Evolutionary conservation across 805 yeast genomes (phyloP), one percentile per base, ranked within the genome.

Genomic region (Candida patagonica): DNA sequence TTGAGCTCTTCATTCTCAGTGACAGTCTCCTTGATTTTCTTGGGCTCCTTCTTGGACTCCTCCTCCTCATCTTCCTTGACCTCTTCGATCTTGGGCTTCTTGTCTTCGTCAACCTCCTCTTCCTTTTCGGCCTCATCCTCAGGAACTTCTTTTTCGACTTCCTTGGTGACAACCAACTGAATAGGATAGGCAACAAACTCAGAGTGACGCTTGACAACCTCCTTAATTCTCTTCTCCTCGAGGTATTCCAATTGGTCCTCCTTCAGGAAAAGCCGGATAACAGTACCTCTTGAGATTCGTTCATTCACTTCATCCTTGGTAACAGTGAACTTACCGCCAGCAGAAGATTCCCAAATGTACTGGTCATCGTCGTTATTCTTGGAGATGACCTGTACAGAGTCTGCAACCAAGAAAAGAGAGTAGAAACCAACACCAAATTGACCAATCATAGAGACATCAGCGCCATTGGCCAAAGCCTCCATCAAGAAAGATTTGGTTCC

Each of bases 391-490:
- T 92, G 96, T 51, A 92, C 98, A 57, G 78, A 85, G 73, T 92
- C 99, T 58, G 98, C 97, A 63, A 92, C 98, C 73, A 92, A 78
- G 84, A 92, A 92, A 54, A 89, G 75, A 41, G 99, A 92, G 81
- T 92, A 92, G 89, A 92, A 92, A 80, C 99, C 99, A 57, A 92
- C 98, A 87, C 99, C 99, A 74, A 92, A 92, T 74, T 92, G 98
- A 78, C 99, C 99, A 72, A 92, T 92, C 98, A 92, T 92, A 51
- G 97, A 88, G 49, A 92, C 96, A 67, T 92, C 99, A 47, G 99
- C 98, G 72, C 98, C 98, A 51, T 96, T 97, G 52, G 95, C 81
- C 53, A 94, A 76, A 53, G 98, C 98, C 73, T 92, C 98, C 98
- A 92, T 92, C 26, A 59, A 46, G 69, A 92, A 92, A 56, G 95